phyloP scores from a whole-genome alignment of 345 rosid genomes.

The Microthlaspi erraticum region DNA sequence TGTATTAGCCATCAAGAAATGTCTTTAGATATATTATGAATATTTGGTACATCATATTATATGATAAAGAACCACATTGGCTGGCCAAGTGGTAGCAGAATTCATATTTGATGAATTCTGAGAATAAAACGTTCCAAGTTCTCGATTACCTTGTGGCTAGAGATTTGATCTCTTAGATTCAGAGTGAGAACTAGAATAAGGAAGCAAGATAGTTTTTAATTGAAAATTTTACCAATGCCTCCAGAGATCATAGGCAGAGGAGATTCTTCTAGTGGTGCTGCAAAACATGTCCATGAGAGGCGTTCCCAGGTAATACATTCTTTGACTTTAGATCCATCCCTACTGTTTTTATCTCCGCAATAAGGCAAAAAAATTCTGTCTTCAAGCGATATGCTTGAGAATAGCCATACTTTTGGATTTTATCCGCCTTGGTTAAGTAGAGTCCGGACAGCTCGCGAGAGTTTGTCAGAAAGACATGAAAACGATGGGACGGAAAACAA shows the following conservation, averaged over 20 bases:
- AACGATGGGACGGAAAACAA: constrained; percentile 6
- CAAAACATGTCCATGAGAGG: constrained; percentile 79
- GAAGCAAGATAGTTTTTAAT: constrained; percentile 18
- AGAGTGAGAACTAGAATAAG: constrained; percentile 17
- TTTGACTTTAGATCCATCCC: constrained; percentile 13
- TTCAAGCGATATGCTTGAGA: constrained; percentile 29
- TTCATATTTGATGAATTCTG: no score
- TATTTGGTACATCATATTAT: background rate
- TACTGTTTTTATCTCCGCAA: constrained; percentile 6
- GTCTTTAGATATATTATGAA: background rate
- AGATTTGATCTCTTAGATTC: constrained; percentile 21
- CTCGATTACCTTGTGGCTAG: constrained; percentile 11
- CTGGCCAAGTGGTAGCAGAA: constrained; percentile 20
- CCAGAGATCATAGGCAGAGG: constrained; percentile 89
- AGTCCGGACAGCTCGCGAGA: constrained; percentile 17
- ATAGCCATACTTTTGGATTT: constrained; percentile 6
- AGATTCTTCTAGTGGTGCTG: constrained; percentile 88
- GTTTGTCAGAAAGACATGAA: constrained; percentile 25
- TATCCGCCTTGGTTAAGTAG: constrained; percentile 12
- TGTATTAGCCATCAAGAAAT: constrained; percentile 17
- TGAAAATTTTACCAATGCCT: constrained; percentile 30
- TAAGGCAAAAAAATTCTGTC: constrained; percentile 2
- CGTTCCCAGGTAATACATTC: constrained; percentile 70
- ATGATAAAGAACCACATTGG: background rate
- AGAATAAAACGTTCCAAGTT: background rate